Conservation (phyloP, 257 asterid species). For the Plantago ovata region DNA sequence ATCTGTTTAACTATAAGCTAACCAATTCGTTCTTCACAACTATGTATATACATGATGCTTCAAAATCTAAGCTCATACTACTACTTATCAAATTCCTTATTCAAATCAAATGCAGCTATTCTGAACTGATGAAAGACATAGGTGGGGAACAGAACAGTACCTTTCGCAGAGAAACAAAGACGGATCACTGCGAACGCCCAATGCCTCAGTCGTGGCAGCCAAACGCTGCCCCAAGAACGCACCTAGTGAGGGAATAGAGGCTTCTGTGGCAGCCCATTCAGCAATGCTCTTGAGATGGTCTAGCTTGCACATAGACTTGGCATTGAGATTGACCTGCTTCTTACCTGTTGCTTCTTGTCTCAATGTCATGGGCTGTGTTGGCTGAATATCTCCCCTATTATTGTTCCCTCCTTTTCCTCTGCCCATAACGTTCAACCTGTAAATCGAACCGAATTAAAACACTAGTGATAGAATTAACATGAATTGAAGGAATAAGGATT, state of each 20-base stretch:
- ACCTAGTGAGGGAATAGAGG: conserved; percentile 49
- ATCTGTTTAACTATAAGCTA: no score
- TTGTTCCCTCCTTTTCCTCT: conserved; percentile 27
- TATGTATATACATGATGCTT: no score
- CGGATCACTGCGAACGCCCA: conserved; percentile 52
- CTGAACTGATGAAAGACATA: no score
- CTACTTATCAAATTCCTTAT: background rate
- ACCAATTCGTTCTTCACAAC: no score
- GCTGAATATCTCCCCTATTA: conserved; percentile 16
- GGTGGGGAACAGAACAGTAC: conserved; percentile 33
- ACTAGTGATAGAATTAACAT: no score
- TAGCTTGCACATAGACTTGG: conserved; percentile 58
- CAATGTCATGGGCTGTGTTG: conserved; percentile 8
- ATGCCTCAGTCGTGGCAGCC: conserved; percentile 52
- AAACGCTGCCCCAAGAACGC: conserved; percentile 65
- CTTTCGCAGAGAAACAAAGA: conserved; percentile 60
- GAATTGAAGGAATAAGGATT: no score
- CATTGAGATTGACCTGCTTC: conserved; percentile 30
- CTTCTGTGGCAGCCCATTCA: conserved; percentile 44
- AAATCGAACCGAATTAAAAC: no score
- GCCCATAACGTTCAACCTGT: conserved; percentile 9
- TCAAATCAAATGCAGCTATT: background rate
- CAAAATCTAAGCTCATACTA: background rate
- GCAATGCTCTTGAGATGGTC: conserved; percentile 62
- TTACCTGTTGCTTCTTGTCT: conserved; percentile 36